phyloP scores from a whole-genome alignment of 1,284 basidiomycete species.

The Afroboletus lepidellus region DNA sequence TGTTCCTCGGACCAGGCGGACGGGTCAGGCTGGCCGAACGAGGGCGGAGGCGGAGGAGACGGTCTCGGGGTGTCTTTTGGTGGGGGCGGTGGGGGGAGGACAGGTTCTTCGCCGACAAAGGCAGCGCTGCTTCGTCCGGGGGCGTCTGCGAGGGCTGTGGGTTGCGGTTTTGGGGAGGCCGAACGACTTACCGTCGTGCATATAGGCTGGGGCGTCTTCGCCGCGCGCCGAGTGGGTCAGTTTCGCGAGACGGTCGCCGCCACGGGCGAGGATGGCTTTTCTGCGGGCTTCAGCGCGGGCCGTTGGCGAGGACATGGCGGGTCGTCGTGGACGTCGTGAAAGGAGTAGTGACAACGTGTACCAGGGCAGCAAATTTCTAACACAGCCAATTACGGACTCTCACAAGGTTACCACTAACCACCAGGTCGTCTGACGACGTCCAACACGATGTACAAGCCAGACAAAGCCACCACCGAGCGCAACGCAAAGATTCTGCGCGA shows the following conservation, averaged over 20 bases:
- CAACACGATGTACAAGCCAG: slow-evolving; percentile 63
- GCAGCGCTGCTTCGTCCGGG: slow-evolving; percentile 43
- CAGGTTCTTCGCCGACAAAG: slow-evolving; percentile 63
- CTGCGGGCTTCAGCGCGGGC: slow-evolving; percentile 70
- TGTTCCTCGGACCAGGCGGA: slow-evolving; percentile 64
- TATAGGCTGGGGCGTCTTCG: slow-evolving; percentile 62
- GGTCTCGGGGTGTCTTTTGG: slow-evolving; percentile 35
- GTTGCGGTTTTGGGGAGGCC: not conserved
- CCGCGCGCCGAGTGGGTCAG: slow-evolving; percentile 73
- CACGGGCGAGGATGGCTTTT: slow-evolving; percentile 69
- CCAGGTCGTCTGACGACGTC: not conserved
- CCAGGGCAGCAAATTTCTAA: not conserved
- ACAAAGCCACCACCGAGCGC: slow-evolving; percentile 81
- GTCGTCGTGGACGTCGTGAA: slow-evolving; percentile 5
- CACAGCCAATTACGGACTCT: slow-evolving; percentile 6
- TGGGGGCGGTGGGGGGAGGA: slow-evolving; percentile 42
- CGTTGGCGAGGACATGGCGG: slow-evolving; percentile 40
- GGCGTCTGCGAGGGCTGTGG: slow-evolving; percentile 9
- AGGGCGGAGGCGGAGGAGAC: slow-evolving; percentile 29
- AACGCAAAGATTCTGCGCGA: slow-evolving; percentile 78
- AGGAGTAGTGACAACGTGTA: slow-evolving; percentile 17
- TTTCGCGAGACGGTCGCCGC: slow-evolving; percentile 69
- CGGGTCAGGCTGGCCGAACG: slow-evolving; percentile 39
- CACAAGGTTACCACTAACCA: not conserved
- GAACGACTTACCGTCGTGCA: slow-evolving; percentile 47